A percentile compares a stretch with the other conserved stretches of the same genome.
Evolutionary conservation across 331 rosid genomes (phyloP).

Genomic region (Telfairia occidentalis): DNA sequence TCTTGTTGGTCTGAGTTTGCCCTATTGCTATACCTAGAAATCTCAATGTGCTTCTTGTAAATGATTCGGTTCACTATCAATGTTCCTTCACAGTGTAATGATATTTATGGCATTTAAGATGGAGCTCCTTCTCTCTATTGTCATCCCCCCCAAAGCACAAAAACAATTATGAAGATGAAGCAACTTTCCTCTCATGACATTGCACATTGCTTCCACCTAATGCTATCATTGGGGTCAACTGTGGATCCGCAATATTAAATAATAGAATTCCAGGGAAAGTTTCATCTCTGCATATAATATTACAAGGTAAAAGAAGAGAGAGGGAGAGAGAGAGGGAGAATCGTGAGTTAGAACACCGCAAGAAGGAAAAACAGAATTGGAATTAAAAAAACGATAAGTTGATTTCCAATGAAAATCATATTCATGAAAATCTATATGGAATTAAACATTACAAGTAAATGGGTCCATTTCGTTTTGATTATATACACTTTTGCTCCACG

Average conservation of each 20-base stretch:
- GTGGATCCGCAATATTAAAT: background rate
- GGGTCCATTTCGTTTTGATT: background rate
- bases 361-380: background rate
- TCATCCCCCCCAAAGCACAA: background rate
- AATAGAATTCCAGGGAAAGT: background rate
- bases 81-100: background rate
- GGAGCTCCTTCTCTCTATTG: background rate
- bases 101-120: background rate
- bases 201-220: background rate
- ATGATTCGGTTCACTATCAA: background rate
- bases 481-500: constrained; percentile 5
- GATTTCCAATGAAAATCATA: background rate
- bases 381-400: background rate
- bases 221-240: constrained; percentile 6
- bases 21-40: background rate
- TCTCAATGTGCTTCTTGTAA: background rate
- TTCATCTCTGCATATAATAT: background rate
- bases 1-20: constrained; percentile 1
- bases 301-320: background rate
- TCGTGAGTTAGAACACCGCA: background rate
- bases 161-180: background rate
- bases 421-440: background rate
- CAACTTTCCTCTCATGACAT: background rate
- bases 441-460: background rate
- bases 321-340: background rate